These are phyloP conservation scores for Phytopythium kandeliae DNA, from an alignment of 352 stramenopile genomes.

Conservation along the genomic window DNA sequence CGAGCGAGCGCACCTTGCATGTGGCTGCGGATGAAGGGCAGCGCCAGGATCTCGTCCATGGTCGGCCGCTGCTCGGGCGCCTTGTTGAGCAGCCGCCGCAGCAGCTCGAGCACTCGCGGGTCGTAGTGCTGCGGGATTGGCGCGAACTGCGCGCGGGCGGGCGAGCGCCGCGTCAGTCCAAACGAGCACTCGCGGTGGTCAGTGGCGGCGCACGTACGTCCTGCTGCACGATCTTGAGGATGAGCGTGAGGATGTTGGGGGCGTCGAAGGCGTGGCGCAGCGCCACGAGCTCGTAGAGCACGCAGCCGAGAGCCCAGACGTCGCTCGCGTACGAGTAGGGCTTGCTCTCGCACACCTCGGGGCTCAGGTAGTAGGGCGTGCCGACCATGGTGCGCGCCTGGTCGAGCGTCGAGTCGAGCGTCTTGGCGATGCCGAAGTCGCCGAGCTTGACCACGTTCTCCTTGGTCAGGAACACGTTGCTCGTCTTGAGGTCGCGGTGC, in stretches of 20 bases:
- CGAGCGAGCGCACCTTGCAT: slow-evolving; percentile 61
- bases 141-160: slow-evolving; percentile 22
- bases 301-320: slow-evolving; percentile 90
- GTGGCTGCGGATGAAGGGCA: slow-evolving; percentile 69
- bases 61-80: slow-evolving; percentile 47
- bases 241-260: slow-evolving; percentile 76
- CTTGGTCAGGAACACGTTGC: slow-evolving; percentile 89
- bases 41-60: slow-evolving; percentile 72
- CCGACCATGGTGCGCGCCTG: slow-evolving; percentile 89
- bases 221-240: slow-evolving; percentile 82
- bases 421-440: slow-evolving; percentile 92
- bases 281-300: slow-evolving; percentile 87
- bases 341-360: slow-evolving; percentile 90
- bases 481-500: slow-evolving; percentile 93
- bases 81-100: slow-evolving; percentile 60
- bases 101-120: slow-evolving; percentile 40
- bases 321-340: slow-evolving; percentile 91
- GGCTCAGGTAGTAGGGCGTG: slow-evolving; percentile 93
- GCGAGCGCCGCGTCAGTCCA: neutral
- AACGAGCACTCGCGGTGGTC: neutral
- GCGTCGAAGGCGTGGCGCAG: slow-evolving; percentile 84
- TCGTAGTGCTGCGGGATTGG: slow-evolving; percentile 56
- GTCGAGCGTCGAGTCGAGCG: slow-evolving; percentile 74
- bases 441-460: slow-evolving; percentile 89
- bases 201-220: slow-evolving; percentile 26